phyloP scores from a whole-genome alignment of 768 basidiomycete species.

The Leccinum broughii region DNA sequence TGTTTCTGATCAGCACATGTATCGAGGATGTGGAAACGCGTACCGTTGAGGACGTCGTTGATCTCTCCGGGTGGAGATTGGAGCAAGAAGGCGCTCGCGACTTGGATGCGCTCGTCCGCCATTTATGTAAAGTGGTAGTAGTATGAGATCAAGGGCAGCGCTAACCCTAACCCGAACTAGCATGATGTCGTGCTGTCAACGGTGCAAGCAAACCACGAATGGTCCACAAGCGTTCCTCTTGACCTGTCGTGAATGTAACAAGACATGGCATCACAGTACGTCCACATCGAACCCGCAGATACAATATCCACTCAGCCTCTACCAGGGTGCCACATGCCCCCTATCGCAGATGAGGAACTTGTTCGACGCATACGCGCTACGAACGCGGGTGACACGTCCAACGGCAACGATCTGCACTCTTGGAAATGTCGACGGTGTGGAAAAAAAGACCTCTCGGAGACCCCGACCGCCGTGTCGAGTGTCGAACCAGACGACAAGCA shows the following conservation, averaged over 20 bases:
- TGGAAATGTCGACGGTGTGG: constrained; percentile 35
- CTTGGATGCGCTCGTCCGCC: constrained; percentile 63
- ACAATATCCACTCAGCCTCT: not conserved
- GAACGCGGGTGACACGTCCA: constrained; percentile 22
- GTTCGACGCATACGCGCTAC: constrained; percentile 25
- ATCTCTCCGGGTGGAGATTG: constrained; percentile 96
- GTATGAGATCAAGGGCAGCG: not conserved
- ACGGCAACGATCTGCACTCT: constrained; percentile 17
- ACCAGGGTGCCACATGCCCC: constrained; percentile 36
- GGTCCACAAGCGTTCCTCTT: constrained; percentile 34
- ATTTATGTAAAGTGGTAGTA: not conserved
- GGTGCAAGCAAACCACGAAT: constrained; percentile 28
- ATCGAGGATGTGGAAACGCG: constrained; percentile 7
- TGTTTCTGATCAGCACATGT: not conserved
- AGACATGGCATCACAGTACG: constrained; percentile 37
- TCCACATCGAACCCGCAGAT: not conserved
- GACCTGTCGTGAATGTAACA: constrained; percentile 34
- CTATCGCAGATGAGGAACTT: constrained; percentile 29
- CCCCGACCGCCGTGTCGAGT: constrained; percentile 5
- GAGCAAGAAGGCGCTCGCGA: constrained; percentile 76
- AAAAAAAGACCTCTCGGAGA: constrained; percentile 18
- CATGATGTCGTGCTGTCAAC: constrained; percentile 18
- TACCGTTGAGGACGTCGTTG: constrained; percentile 93
- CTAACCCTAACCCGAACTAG: constrained; percentile 29
- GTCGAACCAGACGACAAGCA: constrained; percentile 1